Evolutionary conservation across 768 basidiomycete genomes (phyloP).

Genomic region (Arthromyces matolae): DNA sequence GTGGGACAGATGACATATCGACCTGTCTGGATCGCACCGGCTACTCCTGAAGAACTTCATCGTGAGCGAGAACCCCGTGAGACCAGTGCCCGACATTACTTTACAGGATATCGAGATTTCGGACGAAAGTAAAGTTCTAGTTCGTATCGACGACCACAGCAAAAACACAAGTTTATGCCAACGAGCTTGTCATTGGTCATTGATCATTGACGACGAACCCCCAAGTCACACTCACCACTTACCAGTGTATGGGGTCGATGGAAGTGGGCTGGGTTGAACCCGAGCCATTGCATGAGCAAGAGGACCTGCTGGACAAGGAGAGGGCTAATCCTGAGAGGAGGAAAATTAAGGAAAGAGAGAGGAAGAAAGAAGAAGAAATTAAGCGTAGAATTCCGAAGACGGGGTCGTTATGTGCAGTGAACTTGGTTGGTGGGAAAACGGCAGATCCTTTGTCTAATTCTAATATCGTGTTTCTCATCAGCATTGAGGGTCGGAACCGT

Average conservation of each 20-base stretch:
- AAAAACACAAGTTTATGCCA: too few relatives aligned
- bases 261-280: slow-evolving; percentile 4
- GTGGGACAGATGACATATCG: too few relatives aligned
- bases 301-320: slow-evolving; percentile 15
- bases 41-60: slow-evolving; percentile 41
- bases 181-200: too few relatives aligned
- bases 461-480: slow-evolving; percentile 18
- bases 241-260: slow-evolving; percentile 15
- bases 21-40: slow-evolving; percentile 39
- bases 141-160: too few relatives aligned
- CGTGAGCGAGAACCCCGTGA: slow-evolving; percentile 37
- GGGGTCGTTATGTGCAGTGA: slow-evolving; percentile 45
- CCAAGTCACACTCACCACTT: too few relatives aligned
- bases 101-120: too few relatives aligned
- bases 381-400: slow-evolving; percentile 27
- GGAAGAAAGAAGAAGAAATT: slow-evolving; percentile 12
- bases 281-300: slow-evolving; percentile 8
- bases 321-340: slow-evolving; percentile 13
- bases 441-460: background rate
- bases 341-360: slow-evolving; percentile 20
- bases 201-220: too few relatives aligned
- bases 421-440: slow-evolving; percentile 11
- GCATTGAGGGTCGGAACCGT: slow-evolving; percentile 49
- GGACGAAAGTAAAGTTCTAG: too few relatives aligned
- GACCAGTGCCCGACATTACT: too few relatives aligned